Conservation (phyloP, 176 grass and related monocot genomes). For the Dendrocalamus sinicus region DNA sequence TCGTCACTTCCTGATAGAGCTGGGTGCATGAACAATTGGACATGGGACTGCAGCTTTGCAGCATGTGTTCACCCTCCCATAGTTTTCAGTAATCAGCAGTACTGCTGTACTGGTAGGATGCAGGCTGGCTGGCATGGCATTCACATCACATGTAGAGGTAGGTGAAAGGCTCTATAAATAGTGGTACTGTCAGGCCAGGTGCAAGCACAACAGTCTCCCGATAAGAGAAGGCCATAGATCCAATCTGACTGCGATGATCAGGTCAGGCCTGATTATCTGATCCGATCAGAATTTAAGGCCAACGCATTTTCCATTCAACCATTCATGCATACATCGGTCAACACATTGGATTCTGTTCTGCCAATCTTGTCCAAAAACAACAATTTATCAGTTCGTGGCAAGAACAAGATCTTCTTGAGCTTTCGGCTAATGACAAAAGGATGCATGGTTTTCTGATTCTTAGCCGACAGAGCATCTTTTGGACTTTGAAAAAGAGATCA, state of each 20-base stretch:
- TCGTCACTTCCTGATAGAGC: too few species aligned
- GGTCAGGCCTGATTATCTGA: background rate
- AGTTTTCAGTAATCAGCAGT: too few species aligned
- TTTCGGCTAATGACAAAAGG: background rate
- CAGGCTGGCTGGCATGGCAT: background rate
- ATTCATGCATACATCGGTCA: background rate
- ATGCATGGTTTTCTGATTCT: background rate
- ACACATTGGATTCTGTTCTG: conserved; percentile 31
- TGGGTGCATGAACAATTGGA: too few species aligned
- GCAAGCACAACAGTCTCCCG: background rate
- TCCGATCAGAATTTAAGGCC: background rate
- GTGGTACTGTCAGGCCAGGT: background rate
- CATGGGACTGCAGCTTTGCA: too few species aligned
- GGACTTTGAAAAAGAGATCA: background rate
- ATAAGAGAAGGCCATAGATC: background rate
- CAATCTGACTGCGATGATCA: background rate
- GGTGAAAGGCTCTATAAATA: background rate
- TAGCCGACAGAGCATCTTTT: background rate
- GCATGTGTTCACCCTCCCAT: too few species aligned
- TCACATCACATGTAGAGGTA: background rate
- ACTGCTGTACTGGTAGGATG: background rate
- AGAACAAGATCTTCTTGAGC: background rate
- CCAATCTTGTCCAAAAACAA: background rate
- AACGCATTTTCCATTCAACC: background rate
- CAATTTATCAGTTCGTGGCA: background rate